Evolutionary conservation across 345 rosid genomes (phyloP).

Genomic region (Hibiscus syriacus): DNA sequence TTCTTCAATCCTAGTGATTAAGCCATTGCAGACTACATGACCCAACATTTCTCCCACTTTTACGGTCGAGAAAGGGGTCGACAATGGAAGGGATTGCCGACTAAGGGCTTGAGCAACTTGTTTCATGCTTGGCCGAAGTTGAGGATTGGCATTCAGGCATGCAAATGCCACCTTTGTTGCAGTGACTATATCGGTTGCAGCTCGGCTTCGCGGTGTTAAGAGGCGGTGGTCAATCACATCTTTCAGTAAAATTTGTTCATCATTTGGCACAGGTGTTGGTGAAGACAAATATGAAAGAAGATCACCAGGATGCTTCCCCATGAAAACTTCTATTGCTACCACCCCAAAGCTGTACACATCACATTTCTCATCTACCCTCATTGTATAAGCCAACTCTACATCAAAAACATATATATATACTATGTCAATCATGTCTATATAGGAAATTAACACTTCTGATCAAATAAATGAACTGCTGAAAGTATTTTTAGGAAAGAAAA

Average conservation of each 20-base stretch:
- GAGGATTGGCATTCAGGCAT: slow-evolving; percentile 9
- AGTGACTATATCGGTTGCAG: background rate
- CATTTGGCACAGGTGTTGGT: background rate
- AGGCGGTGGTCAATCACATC: slow-evolving; percentile 6
- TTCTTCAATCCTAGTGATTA: too few species aligned
- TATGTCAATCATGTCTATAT: background rate
- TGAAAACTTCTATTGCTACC: background rate
- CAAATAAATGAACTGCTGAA: background rate
- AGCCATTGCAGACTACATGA: background rate
- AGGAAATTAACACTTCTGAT: background rate
- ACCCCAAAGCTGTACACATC: background rate
- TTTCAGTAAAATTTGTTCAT: background rate
- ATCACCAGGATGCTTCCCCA: background rate
- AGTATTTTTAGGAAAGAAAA: background rate
- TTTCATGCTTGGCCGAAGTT: slow-evolving; percentile 4
- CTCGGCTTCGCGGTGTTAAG: background rate
- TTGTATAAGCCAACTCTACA: background rate
- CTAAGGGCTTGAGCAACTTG: background rate
- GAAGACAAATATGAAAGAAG: background rate
- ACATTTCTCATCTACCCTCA: background rate
- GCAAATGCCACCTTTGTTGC: background rate
- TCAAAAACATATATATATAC: background rate
- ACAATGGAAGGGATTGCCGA: background rate
- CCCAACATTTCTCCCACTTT: background rate
- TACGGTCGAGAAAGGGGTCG: background rate